Evolutionary conservation across 257 asterid species (phyloP).

Genomic region (Anisodus acutangulus): DNA sequence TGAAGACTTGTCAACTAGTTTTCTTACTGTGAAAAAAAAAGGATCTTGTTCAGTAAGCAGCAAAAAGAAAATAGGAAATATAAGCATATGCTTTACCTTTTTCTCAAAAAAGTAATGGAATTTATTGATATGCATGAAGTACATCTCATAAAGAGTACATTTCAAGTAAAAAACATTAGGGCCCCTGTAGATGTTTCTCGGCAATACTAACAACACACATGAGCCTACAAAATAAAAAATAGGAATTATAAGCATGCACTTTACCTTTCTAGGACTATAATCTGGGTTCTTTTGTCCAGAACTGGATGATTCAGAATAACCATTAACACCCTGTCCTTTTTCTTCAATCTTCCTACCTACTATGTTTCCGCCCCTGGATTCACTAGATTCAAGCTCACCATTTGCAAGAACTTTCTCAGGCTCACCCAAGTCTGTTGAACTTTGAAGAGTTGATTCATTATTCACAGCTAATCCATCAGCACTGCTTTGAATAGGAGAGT

Average conservation of each 20-base stretch:
- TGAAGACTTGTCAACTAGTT: slow-evolving; percentile 8
- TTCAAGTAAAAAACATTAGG: neutral
- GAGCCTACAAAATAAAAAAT: slow-evolving; percentile 8
- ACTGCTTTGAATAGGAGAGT: slow-evolving; percentile 46
- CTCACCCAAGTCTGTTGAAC: slow-evolving; percentile 44
- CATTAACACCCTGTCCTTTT: slow-evolving; percentile 54
- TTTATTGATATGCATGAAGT: neutral
- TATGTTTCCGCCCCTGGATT: slow-evolving; percentile 46
- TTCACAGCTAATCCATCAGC: slow-evolving; percentile 45
- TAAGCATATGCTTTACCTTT: slow-evolving; percentile 3
- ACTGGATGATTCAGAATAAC: slow-evolving; percentile 52
- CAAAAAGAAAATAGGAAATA: neutral
- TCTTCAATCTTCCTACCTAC: slow-evolving; percentile 53
- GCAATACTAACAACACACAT: neutral
- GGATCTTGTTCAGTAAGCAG: slow-evolving; percentile 25
- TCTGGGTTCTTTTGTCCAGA: slow-evolving; percentile 65
- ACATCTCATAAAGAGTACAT: slow-evolving; percentile 12
- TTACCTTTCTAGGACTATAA: slow-evolving; percentile 66
- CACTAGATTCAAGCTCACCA: slow-evolving; percentile 58
- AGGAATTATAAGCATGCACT: neutral
- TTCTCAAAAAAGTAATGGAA: neutral
- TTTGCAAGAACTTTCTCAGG: slow-evolving; percentile 56
- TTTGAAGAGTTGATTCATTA: slow-evolving; percentile 49
- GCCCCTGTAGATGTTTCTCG: neutral
- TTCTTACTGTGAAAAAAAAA: neutral